Percentiles rank a stretch among this genome's conserved stretches.
phyloP scores from a whole-genome alignment of 345 rosid genomes.

The Gossypium thurberi region DNA sequence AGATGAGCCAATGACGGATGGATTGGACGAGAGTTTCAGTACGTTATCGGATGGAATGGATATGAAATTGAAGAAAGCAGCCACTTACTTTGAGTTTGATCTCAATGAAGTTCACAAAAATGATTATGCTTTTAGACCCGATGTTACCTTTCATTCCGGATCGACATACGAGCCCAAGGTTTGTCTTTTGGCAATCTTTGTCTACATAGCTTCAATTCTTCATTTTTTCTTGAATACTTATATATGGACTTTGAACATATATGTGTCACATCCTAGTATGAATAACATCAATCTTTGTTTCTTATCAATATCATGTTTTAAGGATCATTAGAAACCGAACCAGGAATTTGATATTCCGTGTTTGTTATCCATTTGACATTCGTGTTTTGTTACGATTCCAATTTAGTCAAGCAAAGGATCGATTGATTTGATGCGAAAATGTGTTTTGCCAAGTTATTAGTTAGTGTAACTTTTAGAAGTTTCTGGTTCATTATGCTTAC shows the following conservation, averaged over 20 bases:
- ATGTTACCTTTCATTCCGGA: constrained; percentile 20
- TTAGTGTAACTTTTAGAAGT: neutral
- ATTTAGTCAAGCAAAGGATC: neutral
- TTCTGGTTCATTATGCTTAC: neutral
- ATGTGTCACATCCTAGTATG: too few species aligned
- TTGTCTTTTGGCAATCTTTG: neutral
- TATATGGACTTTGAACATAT: too few species aligned
- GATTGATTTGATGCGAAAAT: neutral
- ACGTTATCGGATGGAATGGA: constrained; percentile 43
- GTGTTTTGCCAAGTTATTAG: neutral
- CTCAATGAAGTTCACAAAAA: constrained; percentile 23
- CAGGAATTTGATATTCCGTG: neutral
- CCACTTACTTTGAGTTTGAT: constrained; percentile 27
- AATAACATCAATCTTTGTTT: too few species aligned
- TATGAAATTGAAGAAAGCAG: constrained; percentile 39
- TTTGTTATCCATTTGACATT: neutral
- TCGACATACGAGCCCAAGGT: constrained; percentile 37
- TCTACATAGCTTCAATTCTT: too few species aligned
- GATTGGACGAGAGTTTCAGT: constrained; percentile 18
- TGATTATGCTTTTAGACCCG: constrained; percentile 39
- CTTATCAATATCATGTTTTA: neutral
- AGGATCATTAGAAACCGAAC: neutral
- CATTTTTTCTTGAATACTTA: too few species aligned
- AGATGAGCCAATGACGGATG: constrained; percentile 8
- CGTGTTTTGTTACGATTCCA: neutral